Percentiles rank a stretch among this genome's conserved stretches.
These are phyloP conservation scores for Solanum piurae DNA, from an alignment of 257 asterid species.

Conservation along the genomic window DNA sequence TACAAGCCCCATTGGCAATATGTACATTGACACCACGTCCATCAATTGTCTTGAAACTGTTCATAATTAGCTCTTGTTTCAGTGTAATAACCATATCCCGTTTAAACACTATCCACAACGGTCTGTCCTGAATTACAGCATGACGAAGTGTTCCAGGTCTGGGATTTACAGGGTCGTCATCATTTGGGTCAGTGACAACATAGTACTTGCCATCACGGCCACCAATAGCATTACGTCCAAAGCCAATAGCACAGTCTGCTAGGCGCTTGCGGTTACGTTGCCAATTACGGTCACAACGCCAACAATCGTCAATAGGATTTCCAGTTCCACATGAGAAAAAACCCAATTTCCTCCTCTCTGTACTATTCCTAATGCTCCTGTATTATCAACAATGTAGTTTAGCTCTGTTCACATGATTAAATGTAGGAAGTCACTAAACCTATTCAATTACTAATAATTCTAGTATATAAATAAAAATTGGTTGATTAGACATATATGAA, in stretches of 20 bases:
- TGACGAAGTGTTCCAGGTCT: slow-evolving; percentile 79
- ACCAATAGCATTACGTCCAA: slow-evolving; percentile 81
- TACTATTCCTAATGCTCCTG: slow-evolving; percentile 66
- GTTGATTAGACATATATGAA: neutral
- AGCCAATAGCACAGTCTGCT: slow-evolving; percentile 78
- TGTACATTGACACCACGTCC: slow-evolving; percentile 78
- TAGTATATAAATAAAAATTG: neutral
- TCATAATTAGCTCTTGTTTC: slow-evolving; percentile 75
- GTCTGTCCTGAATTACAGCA: slow-evolving; percentile 76
- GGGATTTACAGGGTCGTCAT: slow-evolving; percentile 73
- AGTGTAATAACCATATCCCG: slow-evolving; percentile 70
- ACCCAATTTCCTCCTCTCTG: slow-evolving; percentile 63
- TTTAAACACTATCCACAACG: slow-evolving; percentile 76
- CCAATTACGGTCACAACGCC: slow-evolving; percentile 83
- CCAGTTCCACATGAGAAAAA: slow-evolving; percentile 69
- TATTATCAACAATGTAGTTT: neutral
- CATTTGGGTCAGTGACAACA: slow-evolving; percentile 52
- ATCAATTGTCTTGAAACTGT: slow-evolving; percentile 85
- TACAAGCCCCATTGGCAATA: slow-evolving; percentile 66
- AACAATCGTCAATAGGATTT: slow-evolving; percentile 87
- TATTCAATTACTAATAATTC: neutral
- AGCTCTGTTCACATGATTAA: neutral
- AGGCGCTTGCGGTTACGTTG: slow-evolving; percentile 58
- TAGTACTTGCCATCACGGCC: slow-evolving; percentile 73
- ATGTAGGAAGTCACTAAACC: neutral